These are phyloP conservation scores for Vaccinium macrocarpon DNA, from an alignment of 148 eudicot species.

Conservation along the genomic window DNA sequence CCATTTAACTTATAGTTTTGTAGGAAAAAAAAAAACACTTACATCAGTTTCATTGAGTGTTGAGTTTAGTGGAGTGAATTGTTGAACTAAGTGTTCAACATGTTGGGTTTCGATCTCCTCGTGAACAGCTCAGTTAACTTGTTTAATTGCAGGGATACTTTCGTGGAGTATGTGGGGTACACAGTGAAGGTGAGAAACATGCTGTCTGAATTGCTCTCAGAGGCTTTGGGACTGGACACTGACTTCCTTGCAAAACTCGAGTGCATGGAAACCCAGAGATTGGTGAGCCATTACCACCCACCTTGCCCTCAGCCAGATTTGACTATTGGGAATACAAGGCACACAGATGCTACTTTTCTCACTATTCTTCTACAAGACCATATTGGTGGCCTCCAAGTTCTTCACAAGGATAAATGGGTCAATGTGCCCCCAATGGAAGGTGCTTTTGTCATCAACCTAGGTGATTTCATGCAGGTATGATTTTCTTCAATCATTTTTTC, in stretches of 20 bases:
- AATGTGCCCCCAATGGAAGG: slow-evolving; percentile 35
- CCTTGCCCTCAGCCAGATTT: slow-evolving; percentile 45
- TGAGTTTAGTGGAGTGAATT: no score
- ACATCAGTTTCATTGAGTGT: no score
- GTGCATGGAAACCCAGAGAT: slow-evolving; percentile 36
- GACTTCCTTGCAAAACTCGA: slow-evolving; percentile 27
- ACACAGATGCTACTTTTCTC: slow-evolving; percentile 42
- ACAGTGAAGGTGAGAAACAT: neutral
- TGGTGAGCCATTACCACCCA: slow-evolving; percentile 46
- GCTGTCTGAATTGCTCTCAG: slow-evolving; percentile 28
- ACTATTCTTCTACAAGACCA: slow-evolving; percentile 38
- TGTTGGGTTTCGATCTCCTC: no score
- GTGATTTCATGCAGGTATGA: slow-evolving; percentile 48
- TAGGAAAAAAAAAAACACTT: no score
- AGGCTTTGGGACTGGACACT: slow-evolving; percentile 40
- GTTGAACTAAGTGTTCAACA: no score
- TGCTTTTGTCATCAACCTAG: slow-evolving; percentile 39
- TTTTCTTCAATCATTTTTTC: neutral
- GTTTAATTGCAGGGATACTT: neutral
- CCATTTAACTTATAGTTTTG: no score
- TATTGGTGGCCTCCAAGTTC: neutral
- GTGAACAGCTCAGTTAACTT: neutral
- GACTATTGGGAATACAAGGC: slow-evolving; percentile 35
- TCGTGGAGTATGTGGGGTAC: neutral
- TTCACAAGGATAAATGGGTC: slow-evolving; percentile 36